Conservation (phyloP, 164 flowering plant genomes). For the Magnolia sinica region DNA sequence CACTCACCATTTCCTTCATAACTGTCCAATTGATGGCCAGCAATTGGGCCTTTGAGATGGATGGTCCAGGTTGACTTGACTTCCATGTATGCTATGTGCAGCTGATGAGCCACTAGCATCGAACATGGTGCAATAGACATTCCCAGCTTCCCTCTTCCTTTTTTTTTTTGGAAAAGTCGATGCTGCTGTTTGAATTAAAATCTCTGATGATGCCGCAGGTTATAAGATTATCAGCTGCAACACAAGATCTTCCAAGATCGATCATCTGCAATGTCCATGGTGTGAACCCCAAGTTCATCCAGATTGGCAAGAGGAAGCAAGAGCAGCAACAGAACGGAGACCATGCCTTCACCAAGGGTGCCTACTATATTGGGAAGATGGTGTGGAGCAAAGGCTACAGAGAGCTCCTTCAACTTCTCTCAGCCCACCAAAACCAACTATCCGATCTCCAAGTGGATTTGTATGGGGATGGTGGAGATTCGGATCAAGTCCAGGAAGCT, state of each 20-base stretch:
- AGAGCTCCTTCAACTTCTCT: slow-evolving; percentile 75
- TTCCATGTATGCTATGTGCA: not conserved
- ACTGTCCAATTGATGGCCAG: too few relatives aligned
- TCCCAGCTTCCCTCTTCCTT: not conserved
- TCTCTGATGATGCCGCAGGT: slow-evolving; percentile 45
- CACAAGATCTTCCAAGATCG: slow-evolving; percentile 89
- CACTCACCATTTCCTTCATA: too few relatives aligned
- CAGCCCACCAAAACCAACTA: slow-evolving; percentile 63
- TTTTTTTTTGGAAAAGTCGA: too few relatives aligned
- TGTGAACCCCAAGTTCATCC: slow-evolving; percentile 89
- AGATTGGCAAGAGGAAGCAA: slow-evolving; percentile 63
- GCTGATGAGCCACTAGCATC: not conserved
- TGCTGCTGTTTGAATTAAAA: not conserved
- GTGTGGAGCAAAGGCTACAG: slow-evolving; percentile 92
- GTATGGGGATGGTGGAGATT: slow-evolving; percentile 90
- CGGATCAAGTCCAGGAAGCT: slow-evolving; percentile 63
- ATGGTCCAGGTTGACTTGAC: too few relatives aligned
- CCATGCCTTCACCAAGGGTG: slow-evolving; percentile 63
- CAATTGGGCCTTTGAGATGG: too few relatives aligned
- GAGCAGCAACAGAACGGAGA: slow-evolving; percentile 46
- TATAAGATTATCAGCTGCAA: slow-evolving; percentile 91
- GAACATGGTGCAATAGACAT: not conserved
- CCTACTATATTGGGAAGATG: slow-evolving; percentile 96
- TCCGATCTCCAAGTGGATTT: slow-evolving; percentile 73
- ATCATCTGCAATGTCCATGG: slow-evolving; percentile 93